Conservation (phyloP, 2,329 filamentous ascomycete genomes). For the Ustulina deusta region DNA sequence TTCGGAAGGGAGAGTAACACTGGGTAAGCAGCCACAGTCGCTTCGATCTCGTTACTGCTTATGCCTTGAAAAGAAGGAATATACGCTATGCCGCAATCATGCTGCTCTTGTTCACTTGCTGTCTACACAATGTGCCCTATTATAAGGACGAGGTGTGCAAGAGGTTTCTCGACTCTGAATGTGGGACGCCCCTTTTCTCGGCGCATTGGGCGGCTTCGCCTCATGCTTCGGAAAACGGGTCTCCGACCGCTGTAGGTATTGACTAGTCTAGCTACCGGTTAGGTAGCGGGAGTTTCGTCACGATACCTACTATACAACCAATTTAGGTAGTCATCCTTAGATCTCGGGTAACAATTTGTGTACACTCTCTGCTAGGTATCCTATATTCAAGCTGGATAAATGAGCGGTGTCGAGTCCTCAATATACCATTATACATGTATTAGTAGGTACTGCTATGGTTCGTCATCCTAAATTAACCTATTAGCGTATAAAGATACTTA, state of each 20-base stretch:
- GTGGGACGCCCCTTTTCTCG: conserved; percentile 31
- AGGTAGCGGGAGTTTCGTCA: conserved; percentile 15
- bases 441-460: too few relatives aligned
- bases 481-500: not conserved
- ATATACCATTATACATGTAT: not conserved
- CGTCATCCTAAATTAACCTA: not conserved
- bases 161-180: conserved; percentile 18
- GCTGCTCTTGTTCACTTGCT: not conserved
- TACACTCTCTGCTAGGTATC: not conserved
- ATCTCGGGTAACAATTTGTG: conserved; percentile 6
- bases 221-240: conserved; percentile 31
- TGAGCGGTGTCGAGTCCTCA: not conserved
- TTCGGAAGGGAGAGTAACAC: conserved; percentile 5
- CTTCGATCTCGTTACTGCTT: not conserved
- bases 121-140: conserved; percentile 3
- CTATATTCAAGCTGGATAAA: too few relatives aligned
- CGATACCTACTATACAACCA: not conserved
- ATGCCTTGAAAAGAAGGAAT: conserved; percentile 13
- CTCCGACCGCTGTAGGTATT: conserved; percentile 26
- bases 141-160: conserved; percentile 6
- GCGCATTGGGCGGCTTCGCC: conserved; percentile 24
- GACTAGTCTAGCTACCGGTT: conserved; percentile 22
- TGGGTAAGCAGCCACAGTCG: not conserved
- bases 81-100: not conserved
- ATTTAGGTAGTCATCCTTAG: not conserved